These are phyloP conservation scores for Leccinum variabile DNA, from an alignment of 1,284 basidiomycete genomes.

Conservation along the genomic window DNA sequence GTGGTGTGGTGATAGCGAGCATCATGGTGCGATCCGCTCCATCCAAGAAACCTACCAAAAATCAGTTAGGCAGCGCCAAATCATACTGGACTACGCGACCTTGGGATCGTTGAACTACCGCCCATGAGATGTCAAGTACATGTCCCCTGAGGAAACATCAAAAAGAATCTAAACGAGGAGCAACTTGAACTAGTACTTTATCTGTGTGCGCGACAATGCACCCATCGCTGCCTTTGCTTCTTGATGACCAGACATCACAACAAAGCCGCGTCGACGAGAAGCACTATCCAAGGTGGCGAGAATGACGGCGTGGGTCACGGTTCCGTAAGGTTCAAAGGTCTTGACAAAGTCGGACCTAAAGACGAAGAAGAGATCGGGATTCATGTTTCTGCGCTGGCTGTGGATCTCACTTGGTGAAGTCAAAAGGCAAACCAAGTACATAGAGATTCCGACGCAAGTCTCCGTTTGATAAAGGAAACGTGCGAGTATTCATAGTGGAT, in stretches of 20 bases:
- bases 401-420: conserved; percentile 62
- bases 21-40: conserved; percentile 72
- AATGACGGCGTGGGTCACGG: conserved; percentile 70
- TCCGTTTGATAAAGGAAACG: conserved; percentile 34
- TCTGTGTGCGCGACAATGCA: conserved; percentile 60
- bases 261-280: conserved; percentile 74
- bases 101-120: conserved; percentile 78
- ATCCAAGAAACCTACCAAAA: conserved; percentile 63
- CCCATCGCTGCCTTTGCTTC: conserved; percentile 69
- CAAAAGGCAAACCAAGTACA: conserved; percentile 75
- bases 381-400: neutral
- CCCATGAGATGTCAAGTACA: conserved; percentile 75
- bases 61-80: conserved; percentile 9
- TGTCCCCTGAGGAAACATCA: conserved; percentile 50
- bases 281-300: conserved; percentile 78
- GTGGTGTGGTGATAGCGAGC: conserved; percentile 46
- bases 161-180: neutral
- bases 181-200: conserved; percentile 43
- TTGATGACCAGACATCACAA: conserved; percentile 71
- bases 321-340: conserved; percentile 62
- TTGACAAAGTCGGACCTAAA: conserved; percentile 58
- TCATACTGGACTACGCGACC: conserved; percentile 39
- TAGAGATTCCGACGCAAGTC: conserved; percentile 75
- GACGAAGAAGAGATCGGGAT: neutral
- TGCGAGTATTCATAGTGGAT: conserved; percentile 16